phyloP scores from a whole-genome alignment of 768 basidiomycete species.

The Boletus fagicola region DNA sequence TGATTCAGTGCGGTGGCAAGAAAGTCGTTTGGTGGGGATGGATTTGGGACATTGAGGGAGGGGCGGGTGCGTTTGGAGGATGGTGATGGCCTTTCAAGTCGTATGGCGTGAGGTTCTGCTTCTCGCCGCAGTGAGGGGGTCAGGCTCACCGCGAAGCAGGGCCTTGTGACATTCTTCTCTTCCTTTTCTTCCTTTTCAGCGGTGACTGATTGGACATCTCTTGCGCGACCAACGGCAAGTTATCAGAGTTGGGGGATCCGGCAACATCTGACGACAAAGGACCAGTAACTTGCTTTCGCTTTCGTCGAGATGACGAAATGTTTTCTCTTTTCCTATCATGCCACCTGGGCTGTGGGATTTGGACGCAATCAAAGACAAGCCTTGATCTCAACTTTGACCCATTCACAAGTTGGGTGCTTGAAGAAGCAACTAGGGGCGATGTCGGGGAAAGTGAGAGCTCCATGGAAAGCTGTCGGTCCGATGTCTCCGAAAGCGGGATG shows the following conservation, averaged over 20 bases:
- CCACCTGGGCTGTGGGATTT: conserved; percentile 19
- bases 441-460: not conserved
- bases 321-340: conserved; percentile 1
- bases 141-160: conserved; percentile 33
- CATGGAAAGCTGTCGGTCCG: not conserved
- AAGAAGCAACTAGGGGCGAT: not conserved
- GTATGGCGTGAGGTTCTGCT: conserved; percentile 28
- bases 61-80: conserved; percentile 1
- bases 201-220: not conserved
- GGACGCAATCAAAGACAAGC: conserved; percentile 26
- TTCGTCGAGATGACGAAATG: not conserved
- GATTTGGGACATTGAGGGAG: not conserved
- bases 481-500: not conserved
- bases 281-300: conserved; percentile 12
- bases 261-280: not conserved
- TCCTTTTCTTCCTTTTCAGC: conserved; percentile 23
- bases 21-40: conserved; percentile 1
- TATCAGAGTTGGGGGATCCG: not conserved
- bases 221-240: not conserved
- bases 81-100: conserved; percentile 23
- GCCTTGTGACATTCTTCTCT: conserved; percentile 19
- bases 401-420: not conserved
- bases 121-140: conserved; percentile 29
- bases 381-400: conserved; percentile 7
- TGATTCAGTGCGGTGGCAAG: conserved; percentile 29